A percentile compares a stretch with the other conserved stretches of the same genome.
These are phyloP conservation scores for Schrenkiella parvula DNA, from an alignment of 345 rosid genomes.

Conservation along the genomic window DNA sequence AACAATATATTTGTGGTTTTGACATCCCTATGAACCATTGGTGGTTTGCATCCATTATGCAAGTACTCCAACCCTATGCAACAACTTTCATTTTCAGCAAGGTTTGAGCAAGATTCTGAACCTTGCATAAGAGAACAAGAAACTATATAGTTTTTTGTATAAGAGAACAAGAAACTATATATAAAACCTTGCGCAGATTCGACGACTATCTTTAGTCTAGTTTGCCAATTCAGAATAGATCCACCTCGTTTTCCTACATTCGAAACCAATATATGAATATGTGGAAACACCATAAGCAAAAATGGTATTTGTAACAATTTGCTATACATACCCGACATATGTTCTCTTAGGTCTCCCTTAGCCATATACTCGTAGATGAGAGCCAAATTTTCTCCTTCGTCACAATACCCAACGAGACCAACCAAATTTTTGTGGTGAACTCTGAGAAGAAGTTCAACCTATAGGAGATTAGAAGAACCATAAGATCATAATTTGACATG, in stretches of 20 bases:
- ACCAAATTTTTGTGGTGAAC: constrained; percentile 46
- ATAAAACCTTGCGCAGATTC: constrained; percentile 49
- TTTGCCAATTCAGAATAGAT: constrained; percentile 38
- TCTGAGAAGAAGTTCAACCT: constrained; percentile 43
- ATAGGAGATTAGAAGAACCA: neutral
- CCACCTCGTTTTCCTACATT: constrained; percentile 26
- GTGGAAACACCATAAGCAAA: neutral
- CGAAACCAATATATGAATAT: neutral
- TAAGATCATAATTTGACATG: neutral
- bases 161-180: neutral
- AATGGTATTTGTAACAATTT: neutral
- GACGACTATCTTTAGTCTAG: constrained; percentile 41
- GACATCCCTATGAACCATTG: constrained; percentile 47
- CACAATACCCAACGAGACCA: constrained; percentile 39
- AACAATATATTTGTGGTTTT: constrained; percentile 48
- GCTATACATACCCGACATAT: constrained; percentile 26
- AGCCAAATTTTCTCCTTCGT: constrained; percentile 37
- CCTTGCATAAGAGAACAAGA: neutral
- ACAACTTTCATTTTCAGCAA: neutral
- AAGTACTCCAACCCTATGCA: constrained; percentile 44
- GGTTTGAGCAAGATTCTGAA: neutral
- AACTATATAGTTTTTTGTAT: neutral
- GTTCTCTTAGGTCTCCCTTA: constrained; percentile 27
- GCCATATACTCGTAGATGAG: constrained; percentile 51
- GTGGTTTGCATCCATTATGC: constrained; percentile 50